Percentiles rank a stretch among this genome's conserved stretches.
phyloP scores from a whole-genome alignment of 768 basidiomycete genomes.

The Cystoderma amianthinum region DNA sequence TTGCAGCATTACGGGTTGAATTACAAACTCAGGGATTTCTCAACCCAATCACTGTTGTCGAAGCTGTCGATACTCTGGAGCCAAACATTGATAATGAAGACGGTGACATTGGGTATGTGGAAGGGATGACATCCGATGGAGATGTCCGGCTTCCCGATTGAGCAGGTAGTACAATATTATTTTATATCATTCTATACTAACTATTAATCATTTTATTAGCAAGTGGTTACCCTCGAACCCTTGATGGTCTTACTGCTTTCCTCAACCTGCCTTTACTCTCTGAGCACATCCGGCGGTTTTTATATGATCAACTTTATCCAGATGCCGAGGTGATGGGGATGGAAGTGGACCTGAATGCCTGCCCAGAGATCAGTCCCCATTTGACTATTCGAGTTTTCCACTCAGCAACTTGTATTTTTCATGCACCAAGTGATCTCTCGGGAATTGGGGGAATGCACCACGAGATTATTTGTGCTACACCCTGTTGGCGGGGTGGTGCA shows the following conservation, averaged over 20 bases:
- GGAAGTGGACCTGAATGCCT: conserved; percentile 8
- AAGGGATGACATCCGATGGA: conserved; percentile 7
- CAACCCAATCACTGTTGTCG: conserved; percentile 1
- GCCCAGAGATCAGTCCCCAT: conserved; percentile 9
- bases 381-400: conserved; percentile 13
- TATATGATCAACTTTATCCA: conserved; percentile 4
- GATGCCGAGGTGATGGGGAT: conserved; percentile 4
- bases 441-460: no score
- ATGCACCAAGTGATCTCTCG: conserved; percentile 27
- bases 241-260: conserved; percentile 4
- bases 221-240: conserved; percentile 7
- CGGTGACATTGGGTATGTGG: conserved; percentile 7
- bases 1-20: conserved; percentile 12
- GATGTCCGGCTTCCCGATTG: conserved; percentile 4
- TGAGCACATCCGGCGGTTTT: conserved; percentile 5
- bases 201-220: conserved; percentile 1
- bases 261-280: conserved; percentile 6
- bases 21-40: conserved; percentile 17
- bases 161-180: neutral
- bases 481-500: no score
- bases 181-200: neutral
- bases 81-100: conserved; percentile 1
- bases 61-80: neutral
- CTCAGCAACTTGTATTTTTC: conserved; percentile 21
- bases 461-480: no score